Conservation (phyloP, 73 alveolate genomes). For the Tetrahymena thermophila region DNA sequence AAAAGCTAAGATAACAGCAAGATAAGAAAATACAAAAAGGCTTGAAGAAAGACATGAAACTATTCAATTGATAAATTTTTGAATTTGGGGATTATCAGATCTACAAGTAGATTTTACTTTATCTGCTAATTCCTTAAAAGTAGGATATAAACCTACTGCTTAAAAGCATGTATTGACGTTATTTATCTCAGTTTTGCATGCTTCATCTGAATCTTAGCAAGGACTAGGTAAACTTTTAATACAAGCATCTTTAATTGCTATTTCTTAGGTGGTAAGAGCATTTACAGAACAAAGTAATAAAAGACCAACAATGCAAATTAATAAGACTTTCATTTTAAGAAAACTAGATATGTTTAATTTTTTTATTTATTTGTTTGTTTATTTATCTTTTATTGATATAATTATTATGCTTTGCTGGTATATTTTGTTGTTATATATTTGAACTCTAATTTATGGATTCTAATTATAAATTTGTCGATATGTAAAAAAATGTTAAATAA, state of each 20-base stretch:
- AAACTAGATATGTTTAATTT: no score
- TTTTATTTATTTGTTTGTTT: no score
- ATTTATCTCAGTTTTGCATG: background rate
- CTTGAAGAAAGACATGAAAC: background rate
- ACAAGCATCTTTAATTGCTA: background rate
- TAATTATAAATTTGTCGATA: no score
- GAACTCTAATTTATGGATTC: no score
- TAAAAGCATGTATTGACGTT: background rate
- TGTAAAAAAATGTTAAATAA: no score
- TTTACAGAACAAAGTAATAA: background rate
- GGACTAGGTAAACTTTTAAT: background rate
- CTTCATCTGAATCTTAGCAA: background rate
- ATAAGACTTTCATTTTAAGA: background rate
- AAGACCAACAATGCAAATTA: background rate
- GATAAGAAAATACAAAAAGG: background rate
- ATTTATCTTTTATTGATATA: no score
- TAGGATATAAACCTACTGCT: background rate
- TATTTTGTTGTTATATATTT: no score
- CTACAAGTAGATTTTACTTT: background rate
- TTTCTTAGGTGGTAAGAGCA: background rate
- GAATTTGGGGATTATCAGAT: background rate
- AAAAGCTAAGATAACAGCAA: background rate
- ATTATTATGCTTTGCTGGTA: no score
- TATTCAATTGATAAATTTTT: no score
- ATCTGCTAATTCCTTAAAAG: background rate